Evolutionary conservation across 192 early-diverging fungal genomes (phyloP), one percentile per base, ranked within the genome.

Genomic region (Thamnidium elegans): DNA sequence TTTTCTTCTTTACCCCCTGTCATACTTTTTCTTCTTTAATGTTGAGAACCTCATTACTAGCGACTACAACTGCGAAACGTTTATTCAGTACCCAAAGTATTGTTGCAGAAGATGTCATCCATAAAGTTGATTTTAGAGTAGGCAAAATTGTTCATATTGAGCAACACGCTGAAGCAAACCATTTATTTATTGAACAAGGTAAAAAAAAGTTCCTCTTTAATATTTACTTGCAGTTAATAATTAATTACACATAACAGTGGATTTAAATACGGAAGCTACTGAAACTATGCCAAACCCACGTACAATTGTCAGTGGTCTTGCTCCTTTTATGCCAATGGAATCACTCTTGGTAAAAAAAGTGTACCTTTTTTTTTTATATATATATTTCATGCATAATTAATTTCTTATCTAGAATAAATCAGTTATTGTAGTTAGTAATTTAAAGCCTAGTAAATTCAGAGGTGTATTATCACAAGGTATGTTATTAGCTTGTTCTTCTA

Each of bases 281-380:
- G 76, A 72, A 9, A 42, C n/a, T 17, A 39, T 51, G 21, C 63
- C 63, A 26, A 68, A 71, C 17, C 70, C 75, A 43, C 73, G 88
- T n/a, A 89, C 85, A 2, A 82, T 89, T 54, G 88, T 88, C n/a
- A 84, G 79, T 66, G 87, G 87, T 0, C 62, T 89, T 4, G 84
- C 80, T 5, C 75, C 78, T 23, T 81, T 68, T 68, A 82, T 88
- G 30, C 61, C 82, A 0, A 72, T 73, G 43, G 81, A 79, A 14
- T 78, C 82, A 19, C 60, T 85, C 54, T 63, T 69, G 44, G 82
- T 81, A 39, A 67, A 39, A 44, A 58, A 48, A 21, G 15, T 43
- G 20, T 46, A 26, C 44, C 39, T 50, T n/a, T 50, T 50, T 61
- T 31, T 47, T 8, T n/a, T n/a, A n/a, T n/a, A n/a, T n/a, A n/a